These are phyloP conservation scores for Apodospora peruviana DNA, from an alignment of 495 filamentous ascomycete species.

Conservation along the genomic window DNA sequence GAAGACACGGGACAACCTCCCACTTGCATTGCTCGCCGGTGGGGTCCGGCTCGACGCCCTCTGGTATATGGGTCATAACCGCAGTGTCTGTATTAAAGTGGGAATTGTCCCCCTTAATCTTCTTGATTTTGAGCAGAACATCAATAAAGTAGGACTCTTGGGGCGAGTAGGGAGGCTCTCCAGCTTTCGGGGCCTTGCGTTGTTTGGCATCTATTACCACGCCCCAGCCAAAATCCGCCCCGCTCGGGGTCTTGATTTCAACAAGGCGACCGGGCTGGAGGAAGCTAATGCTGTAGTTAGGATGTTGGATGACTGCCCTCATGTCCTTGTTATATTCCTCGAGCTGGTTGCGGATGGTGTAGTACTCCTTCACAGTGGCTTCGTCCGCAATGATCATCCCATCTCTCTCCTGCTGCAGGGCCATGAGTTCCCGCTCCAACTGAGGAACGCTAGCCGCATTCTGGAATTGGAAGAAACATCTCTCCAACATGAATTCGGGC, in stretches of 20 bases:
- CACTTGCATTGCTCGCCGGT: constrained; percentile 43
- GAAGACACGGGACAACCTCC: constrained; percentile 78
- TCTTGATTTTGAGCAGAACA: constrained; percentile 68
- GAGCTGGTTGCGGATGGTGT: constrained; percentile 75
- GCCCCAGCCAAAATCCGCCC: constrained; percentile 87
- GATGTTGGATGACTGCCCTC: constrained; percentile 81
- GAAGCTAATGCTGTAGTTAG: constrained; percentile 73
- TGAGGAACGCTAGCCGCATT: constrained; percentile 78
- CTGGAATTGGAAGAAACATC: constrained; percentile 97
- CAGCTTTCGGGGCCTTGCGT: constrained; percentile 54
- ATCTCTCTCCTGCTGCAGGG: constrained; percentile 65
- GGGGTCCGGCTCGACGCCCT: constrained; percentile 19
- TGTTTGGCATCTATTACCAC: constrained; percentile 65
- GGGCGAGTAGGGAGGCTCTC: constrained; percentile 55
- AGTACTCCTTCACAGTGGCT: constrained; percentile 83
- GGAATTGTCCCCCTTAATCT: constrained; percentile 53
- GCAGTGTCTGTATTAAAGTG: constrained; percentile 25
- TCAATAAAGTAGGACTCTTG: constrained; percentile 78
- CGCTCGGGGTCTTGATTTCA: constrained; percentile 65
- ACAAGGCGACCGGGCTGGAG: constrained; percentile 78
- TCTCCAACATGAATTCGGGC: constrained; percentile 93
- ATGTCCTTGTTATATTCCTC: constrained; percentile 79
- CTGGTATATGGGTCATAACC: constrained; percentile 28
- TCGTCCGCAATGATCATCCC: constrained; percentile 78
- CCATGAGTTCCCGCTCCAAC: constrained; percentile 72